Evolutionary conservation across 495 filamentous ascomycete genomes (phyloP).

Genomic region (Hyaloscypha hepaticicola): DNA sequence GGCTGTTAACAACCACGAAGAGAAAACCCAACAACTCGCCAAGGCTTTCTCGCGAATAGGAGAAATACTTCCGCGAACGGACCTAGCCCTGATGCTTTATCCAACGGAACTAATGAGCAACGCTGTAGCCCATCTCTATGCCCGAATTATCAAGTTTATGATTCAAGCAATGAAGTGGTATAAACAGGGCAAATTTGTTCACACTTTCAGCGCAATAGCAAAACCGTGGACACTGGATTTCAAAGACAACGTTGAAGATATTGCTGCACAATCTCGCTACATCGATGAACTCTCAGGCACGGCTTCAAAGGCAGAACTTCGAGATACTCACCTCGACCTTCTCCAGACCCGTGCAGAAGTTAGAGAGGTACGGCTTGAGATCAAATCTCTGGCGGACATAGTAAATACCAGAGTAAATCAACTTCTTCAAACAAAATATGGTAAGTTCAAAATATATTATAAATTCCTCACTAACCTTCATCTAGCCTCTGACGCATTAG

Average conservation of each 20-base stretch:
- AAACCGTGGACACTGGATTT: slow-evolving; percentile 30
- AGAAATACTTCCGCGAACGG: slow-evolving; percentile 34
- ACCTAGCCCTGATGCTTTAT: slow-evolving; percentile 35
- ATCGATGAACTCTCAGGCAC: slow-evolving; percentile 16
- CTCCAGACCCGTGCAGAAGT: neutral
- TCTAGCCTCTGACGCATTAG: too few relatives aligned
- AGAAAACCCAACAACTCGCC: slow-evolving; percentile 27
- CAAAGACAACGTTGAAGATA: slow-evolving; percentile 32
- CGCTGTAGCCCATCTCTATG: slow-evolving; percentile 35
- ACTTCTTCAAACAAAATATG: neutral
- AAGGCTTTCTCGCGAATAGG: slow-evolving; percentile 36
- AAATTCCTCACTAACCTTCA: neutral
- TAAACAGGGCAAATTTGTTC: slow-evolving; percentile 29
- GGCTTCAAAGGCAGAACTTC: slow-evolving; percentile 6
- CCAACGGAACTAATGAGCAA: slow-evolving; percentile 37
- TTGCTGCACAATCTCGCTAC: slow-evolving; percentile 18
- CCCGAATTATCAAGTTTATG: slow-evolving; percentile 37
- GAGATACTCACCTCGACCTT: slow-evolving; percentile 8
- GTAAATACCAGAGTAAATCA: neutral
- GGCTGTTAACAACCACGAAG: slow-evolving; percentile 33
- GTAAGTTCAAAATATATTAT: neutral
- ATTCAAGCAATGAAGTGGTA: slow-evolving; percentile 36
- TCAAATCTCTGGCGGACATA: neutral
- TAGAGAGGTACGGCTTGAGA: neutral
- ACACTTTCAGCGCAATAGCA: slow-evolving; percentile 26